Base-by-base conservation (phyloP, 306 rosid species). In the Quercus engelmannii region DNA sequence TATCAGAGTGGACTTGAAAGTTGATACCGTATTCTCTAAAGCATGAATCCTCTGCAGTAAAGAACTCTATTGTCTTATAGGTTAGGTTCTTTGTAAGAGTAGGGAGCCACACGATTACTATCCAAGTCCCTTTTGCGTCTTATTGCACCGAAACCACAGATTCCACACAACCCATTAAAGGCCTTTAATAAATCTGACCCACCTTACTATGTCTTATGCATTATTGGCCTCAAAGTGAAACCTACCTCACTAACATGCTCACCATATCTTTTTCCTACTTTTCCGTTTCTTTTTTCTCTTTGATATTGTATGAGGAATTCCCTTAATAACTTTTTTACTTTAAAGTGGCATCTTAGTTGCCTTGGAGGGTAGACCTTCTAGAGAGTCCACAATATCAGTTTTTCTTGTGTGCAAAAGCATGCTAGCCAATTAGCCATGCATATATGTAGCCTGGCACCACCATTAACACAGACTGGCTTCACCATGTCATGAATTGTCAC, bases 51-150 rank as follows among this genome's bases (percentile, higher is more conserved):
- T 8, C 59, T 8, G 26, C 35, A 46, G 55, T 70, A 75, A 84
- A 79, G 75, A 74, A 55, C n/a, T 55, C 46, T 56, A 49, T 73
- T 64, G 87, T 78, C 74, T 46, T 71, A 21, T 49, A 49, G 4
- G 17, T 49, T 12, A 11, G 54, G 49, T 28, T 72, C 18, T 59
- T 55, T 74, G 55, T 57, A 54, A 49, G 70, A 49, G 62, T 1
- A 7, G 62, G 62, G 11, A 19, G 9, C 23, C 61, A 56, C 23
- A 56, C 61, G 26, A 80, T 73, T 77, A 74, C 69, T 13, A 73
- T 64, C 30, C 72, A 77, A 54, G 55, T 54, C 38, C 46, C 12
- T 7, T 3, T 18, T 21, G 20, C 21, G 4, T 21, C 65, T 21
- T 8, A 9, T 12, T 2, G 17, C 14, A 11, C 4, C 5, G 63